These are phyloP conservation scores for Neoascochyta sp. DNA, from an alignment of 2,329 filamentous ascomycete genomes.

Conservation along the genomic window DNA sequence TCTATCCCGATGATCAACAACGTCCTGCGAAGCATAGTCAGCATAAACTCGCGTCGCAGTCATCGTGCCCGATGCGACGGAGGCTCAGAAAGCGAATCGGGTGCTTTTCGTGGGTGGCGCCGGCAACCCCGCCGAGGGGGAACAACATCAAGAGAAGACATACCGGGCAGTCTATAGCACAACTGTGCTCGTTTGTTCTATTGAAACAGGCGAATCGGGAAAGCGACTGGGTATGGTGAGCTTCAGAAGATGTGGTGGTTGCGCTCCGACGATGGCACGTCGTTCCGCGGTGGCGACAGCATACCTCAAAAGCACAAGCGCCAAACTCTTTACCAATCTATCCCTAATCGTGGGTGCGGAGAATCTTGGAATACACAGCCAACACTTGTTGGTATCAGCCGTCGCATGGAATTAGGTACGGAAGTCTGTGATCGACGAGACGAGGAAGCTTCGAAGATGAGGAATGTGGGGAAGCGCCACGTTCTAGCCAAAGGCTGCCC, in stretches of 20 bases:
- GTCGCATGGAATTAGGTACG: conserved; percentile 34
- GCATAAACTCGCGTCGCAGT: neutral
- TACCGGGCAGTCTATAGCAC: conserved; percentile 30
- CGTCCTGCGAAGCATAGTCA: conserved; percentile 19
- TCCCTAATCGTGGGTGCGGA: conserved; percentile 40
- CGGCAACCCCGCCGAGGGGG: no score
- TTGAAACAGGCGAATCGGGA: conserved; percentile 20
- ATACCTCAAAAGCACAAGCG: conserved; percentile 39
- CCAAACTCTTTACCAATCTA: conserved; percentile 43
- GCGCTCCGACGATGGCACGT: conserved; percentile 3
- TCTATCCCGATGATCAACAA: conserved; percentile 29
- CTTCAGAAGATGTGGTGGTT: conserved; percentile 4
- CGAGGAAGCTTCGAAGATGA: conserved; percentile 28
- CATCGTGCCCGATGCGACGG: no score
- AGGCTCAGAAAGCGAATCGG: no score
- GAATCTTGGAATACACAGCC: conserved; percentile 34
- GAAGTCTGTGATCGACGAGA: conserved; percentile 27
- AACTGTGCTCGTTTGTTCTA: conserved; percentile 20
- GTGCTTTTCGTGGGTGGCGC: no score
- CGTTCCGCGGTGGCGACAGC: conserved; percentile 10
- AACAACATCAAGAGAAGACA: conserved; percentile 8
- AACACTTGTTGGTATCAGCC: conserved; percentile 36
- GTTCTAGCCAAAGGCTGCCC: conserved; percentile 31
- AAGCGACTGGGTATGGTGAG: conserved; percentile 31
- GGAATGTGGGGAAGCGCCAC: conserved; percentile 40